Conservation (phyloP, 1,284 basidiomycete genomes). For the Coriolopsis trogii region DNA sequence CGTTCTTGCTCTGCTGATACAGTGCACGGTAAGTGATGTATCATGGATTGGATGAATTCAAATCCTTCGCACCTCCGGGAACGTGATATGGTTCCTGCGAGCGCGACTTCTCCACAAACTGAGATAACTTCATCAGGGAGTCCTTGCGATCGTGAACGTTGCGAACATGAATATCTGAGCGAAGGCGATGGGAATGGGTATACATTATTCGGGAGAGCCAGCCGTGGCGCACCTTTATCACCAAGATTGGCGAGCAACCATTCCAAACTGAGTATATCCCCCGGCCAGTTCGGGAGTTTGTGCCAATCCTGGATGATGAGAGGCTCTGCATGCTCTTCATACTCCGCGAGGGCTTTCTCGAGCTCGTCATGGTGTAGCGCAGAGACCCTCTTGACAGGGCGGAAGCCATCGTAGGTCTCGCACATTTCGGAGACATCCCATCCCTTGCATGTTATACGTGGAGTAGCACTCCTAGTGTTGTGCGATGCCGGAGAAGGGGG, state of each 20-base stretch:
- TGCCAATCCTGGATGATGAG: constrained; percentile 65
- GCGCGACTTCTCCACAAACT: constrained; percentile 31
- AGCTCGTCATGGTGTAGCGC: constrained; percentile 27
- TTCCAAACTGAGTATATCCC: constrained; percentile 53
- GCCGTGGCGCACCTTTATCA: constrained; percentile 28
- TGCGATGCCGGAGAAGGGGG: constrained; percentile 30
- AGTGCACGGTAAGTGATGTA: no score
- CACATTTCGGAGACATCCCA: constrained; percentile 56
- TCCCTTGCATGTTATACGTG: constrained; percentile 44
- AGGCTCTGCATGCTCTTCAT: constrained; percentile 57
- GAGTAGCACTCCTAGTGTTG: neutral
- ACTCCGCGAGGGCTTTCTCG: constrained; percentile 38
- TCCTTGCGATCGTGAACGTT: constrained; percentile 35
- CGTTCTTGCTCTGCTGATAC: constrained; percentile 52
- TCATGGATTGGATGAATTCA: no score
- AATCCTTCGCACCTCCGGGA: constrained; percentile 29
- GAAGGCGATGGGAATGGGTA: no score
- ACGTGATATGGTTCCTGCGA: constrained; percentile 6
- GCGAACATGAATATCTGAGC: constrained; percentile 32
- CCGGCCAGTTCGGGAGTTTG: constrained; percentile 53
- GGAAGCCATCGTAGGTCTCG: constrained; percentile 41
- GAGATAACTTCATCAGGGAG: constrained; percentile 25
- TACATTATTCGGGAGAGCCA: no score
- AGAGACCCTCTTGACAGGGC: constrained; percentile 44
- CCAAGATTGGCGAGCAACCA: constrained; percentile 44